phyloP scores from a whole-genome alignment of 2,329 filamentous ascomycete genomes.

The Bisporella sp. region DNA sequence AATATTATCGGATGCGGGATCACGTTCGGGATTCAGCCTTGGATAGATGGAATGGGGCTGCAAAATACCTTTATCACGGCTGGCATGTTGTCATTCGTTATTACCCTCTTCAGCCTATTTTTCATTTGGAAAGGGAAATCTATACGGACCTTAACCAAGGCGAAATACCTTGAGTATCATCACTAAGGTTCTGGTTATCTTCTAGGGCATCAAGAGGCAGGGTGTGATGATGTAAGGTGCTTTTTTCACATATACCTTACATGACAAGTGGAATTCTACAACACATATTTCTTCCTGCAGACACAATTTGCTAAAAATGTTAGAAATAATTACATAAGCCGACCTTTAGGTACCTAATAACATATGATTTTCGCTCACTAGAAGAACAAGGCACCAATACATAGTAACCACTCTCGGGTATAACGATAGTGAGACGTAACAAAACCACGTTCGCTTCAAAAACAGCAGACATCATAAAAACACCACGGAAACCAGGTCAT shows the following conservation, averaged over 20 bases:
- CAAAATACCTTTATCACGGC: conserved; percentile 36
- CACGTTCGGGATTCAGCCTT: conserved; percentile 42
- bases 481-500: background rate
- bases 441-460: no score
- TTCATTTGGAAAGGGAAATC: conserved; percentile 15
- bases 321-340: no score
- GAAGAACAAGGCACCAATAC: no score
- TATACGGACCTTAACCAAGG: conserved; percentile 8
- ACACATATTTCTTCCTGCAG: no score
- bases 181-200: background rate
- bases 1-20: conserved; percentile 43
- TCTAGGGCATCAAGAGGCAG: background rate
- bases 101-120: conserved; percentile 12
- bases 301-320: no score
- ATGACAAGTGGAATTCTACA: background rate
- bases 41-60: conserved; percentile 32
- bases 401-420: no score
- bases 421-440: no score
- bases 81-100: conserved; percentile 16
- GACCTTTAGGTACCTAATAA: no score
- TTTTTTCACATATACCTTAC: background rate
- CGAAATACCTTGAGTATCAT: background rate
- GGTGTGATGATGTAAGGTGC: background rate
- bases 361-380: no score
- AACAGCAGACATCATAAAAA: background rate